phyloP scores from a whole-genome alignment of 208 protist species.

The Trypanosoma boissoni region DNA sequence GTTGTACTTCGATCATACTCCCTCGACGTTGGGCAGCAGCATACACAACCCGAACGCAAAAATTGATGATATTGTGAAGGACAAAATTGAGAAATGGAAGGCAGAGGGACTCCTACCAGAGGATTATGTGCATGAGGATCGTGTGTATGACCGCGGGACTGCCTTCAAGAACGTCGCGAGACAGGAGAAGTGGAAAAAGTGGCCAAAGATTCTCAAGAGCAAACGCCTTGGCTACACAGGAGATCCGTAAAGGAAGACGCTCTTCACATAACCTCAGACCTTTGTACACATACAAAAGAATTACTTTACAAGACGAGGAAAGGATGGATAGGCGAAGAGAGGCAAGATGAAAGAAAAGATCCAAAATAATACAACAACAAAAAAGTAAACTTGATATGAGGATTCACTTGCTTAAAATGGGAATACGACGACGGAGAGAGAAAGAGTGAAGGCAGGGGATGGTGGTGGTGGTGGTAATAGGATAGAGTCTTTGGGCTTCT shows the following conservation, averaged over 20 bases:
- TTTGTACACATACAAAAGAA: neutral
- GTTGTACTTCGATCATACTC: constrained; percentile 90
- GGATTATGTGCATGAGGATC: constrained; percentile 86
- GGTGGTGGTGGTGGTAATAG: too few relatives aligned
- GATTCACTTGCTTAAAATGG: too few relatives aligned
- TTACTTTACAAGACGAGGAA: neutral
- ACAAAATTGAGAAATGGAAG: constrained; percentile 92
- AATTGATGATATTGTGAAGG: constrained; percentile 90
- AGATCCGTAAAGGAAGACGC: constrained; percentile 32
- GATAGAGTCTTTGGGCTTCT: neutral
- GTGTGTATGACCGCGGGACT: constrained; percentile 72
- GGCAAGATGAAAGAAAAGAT: neutral
- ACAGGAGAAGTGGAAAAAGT: constrained; percentile 88
- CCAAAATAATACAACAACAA: neutral
- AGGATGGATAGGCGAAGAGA: neutral
- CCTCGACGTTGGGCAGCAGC: constrained; percentile 49
- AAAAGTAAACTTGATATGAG: neutral
- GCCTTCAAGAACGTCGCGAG: constrained; percentile 79
- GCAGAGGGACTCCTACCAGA: constrained; percentile 79
- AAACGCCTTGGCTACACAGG: constrained; percentile 79
- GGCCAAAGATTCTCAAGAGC: constrained; percentile 65
- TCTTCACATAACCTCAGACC: too few relatives aligned
- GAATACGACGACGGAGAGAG: too few relatives aligned
- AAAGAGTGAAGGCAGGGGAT: too few relatives aligned
- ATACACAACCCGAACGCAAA: constrained; percentile 70